phyloP scores from a whole-genome alignment of 768 basidiomycete species.

The Panaeolus cyanescens region DNA sequence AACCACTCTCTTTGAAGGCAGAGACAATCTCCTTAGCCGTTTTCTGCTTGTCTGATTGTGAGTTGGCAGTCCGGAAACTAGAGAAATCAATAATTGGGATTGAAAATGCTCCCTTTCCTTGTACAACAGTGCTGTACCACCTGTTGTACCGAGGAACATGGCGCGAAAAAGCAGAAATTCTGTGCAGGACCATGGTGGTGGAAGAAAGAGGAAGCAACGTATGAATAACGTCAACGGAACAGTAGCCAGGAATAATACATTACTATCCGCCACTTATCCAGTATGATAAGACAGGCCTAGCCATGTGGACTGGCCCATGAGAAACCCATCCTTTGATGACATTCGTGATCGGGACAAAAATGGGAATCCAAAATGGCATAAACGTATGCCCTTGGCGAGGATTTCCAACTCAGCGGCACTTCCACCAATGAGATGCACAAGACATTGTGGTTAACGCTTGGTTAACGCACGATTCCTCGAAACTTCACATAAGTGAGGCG shows the following conservation, averaged over 20 bases:
- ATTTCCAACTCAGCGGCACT: neutral
- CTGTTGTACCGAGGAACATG: neutral
- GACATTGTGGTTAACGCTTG: slow-evolving; percentile 3
- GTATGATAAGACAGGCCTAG: neutral
- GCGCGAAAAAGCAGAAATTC: neutral
- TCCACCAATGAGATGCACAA: neutral
- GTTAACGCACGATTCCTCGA: slow-evolving; percentile 3
- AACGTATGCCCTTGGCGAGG: neutral
- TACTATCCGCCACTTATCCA: neutral
- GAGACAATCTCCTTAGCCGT: slow-evolving; percentile 71
- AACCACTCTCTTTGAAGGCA: slow-evolving; percentile 81
- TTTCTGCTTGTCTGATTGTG: slow-evolving; percentile 54
- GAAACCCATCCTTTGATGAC: neutral
- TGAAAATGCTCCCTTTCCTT: slow-evolving; percentile 37
- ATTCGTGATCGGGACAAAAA: neutral
- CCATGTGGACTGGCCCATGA: neutral
- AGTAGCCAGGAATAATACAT: neutral
- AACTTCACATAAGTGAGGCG: neutral
- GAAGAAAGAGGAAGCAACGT: neutral
- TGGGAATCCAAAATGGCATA: neutral
- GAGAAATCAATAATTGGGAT: slow-evolving; percentile 84
- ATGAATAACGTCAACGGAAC: neutral
- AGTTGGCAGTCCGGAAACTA: slow-evolving; percentile 57
- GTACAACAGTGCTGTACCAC: slow-evolving; percentile 25
- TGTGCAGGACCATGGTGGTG: slow-evolving; percentile 5